These are phyloP conservation scores for Viridothelium virens DNA, from an alignment of 495 filamentous ascomycete genomes.

Conservation along the genomic window DNA sequence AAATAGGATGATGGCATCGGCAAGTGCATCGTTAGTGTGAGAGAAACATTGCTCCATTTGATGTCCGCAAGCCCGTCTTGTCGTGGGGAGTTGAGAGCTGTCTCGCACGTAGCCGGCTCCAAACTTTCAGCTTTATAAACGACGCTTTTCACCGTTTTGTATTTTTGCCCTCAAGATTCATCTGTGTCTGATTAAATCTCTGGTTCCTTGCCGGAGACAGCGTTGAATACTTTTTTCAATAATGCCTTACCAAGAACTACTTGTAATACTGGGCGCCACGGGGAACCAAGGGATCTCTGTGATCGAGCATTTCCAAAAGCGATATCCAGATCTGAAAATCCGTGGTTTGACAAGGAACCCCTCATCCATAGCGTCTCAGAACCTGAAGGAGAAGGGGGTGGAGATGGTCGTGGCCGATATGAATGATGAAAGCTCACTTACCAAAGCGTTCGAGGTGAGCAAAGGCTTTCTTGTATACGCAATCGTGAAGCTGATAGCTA, in stretches of 20 bases:
- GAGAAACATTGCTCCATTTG: too few relatives aligned
- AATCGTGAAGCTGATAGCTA: background rate
- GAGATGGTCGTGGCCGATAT: constrained; percentile 42
- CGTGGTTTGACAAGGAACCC: constrained; percentile 51
- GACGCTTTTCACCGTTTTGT: too few relatives aligned
- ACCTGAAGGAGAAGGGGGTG: constrained; percentile 37
- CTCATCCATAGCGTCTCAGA: constrained; percentile 39
- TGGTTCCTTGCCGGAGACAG: too few relatives aligned
- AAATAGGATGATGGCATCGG: too few relatives aligned
- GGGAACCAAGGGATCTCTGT: constrained; percentile 52
- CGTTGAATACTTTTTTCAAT: too few relatives aligned
- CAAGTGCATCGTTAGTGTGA: too few relatives aligned
- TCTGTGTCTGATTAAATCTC: too few relatives aligned
- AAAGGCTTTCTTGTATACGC: constrained; percentile 43
- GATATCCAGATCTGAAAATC: constrained; percentile 45
- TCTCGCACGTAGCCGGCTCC: too few relatives aligned
- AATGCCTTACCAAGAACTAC: background rate
- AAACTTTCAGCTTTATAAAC: too few relatives aligned
- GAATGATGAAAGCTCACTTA: constrained; percentile 41
- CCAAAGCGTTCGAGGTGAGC: constrained; percentile 45
- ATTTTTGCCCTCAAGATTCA: background rate
- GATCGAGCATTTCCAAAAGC: constrained; percentile 41
- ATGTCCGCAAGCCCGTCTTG: too few relatives aligned
- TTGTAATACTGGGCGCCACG: background rate
- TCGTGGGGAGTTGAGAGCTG: too few relatives aligned